A percentile compares a stretch with the other conserved stretches of the same genome.
Evolutionary conservation across 345 rosid species (phyloP).

Genomic region (Eucalyptus regnans): DNA sequence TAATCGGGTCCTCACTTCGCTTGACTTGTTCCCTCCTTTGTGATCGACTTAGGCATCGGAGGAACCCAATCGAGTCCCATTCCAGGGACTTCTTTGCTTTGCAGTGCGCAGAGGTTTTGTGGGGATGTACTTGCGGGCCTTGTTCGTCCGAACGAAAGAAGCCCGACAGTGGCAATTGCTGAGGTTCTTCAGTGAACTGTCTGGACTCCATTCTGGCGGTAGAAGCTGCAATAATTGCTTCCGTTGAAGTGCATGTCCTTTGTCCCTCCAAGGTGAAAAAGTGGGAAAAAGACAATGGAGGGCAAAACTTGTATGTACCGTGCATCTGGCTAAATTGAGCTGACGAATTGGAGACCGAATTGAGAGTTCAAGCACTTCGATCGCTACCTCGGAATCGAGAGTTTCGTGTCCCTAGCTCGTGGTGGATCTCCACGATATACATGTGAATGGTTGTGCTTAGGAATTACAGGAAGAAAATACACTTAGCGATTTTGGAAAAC

Average conservation of each 20-base stretch:
- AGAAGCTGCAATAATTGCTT: not conserved
- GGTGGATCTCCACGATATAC: rapidly evolving
- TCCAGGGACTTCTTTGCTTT: not conserved
- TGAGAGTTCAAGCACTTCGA: not conserved
- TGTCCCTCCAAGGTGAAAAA: not conserved
- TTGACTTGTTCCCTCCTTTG: not conserved
- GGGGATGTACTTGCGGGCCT: not conserved
- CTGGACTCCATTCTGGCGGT: not conserved
- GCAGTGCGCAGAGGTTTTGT: not conserved
- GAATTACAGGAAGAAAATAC: not conserved
- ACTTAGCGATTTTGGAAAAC: rapidly evolving
- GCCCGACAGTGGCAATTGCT: not conserved
- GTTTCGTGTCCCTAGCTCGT: rapidly evolving
- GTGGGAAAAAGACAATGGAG: not conserved
- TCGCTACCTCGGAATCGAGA: rapidly evolving
- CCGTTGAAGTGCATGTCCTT: not conserved
- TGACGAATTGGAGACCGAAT: not conserved
- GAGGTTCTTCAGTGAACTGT: not conserved
- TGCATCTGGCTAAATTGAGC: not conserved
- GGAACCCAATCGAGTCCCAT: not conserved
- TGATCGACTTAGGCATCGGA: not conserved
- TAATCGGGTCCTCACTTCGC: too few species aligned
- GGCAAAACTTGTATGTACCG: not conserved
- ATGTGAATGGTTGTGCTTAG: not conserved
- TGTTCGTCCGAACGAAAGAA: not conserved